These are phyloP conservation scores for Candida tropicalis DNA, from an alignment of 1,139 yeast species.

Conservation along the genomic window DNA sequence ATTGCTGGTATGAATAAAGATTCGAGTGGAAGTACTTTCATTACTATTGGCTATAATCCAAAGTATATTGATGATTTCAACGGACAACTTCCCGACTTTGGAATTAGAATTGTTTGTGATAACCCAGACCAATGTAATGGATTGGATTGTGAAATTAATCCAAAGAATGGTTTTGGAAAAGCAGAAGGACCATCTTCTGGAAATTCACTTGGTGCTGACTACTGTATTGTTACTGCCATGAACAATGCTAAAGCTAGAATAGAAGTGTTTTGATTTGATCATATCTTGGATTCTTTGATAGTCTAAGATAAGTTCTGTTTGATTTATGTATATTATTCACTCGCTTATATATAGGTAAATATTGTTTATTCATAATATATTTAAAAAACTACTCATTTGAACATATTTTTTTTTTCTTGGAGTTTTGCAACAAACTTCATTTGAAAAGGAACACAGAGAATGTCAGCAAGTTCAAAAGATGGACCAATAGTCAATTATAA, in stretches of 20 bases:
- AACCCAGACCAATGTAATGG: constrained; percentile 70
- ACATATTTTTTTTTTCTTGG: neutral
- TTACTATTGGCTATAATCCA: constrained; percentile 92
- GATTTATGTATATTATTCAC: neutral
- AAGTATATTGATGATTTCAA: constrained; percentile 68
- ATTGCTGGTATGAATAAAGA: constrained; percentile 91
- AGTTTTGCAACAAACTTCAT: constrained; percentile 9
- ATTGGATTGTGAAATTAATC: constrained; percentile 78
- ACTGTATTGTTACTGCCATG: constrained; percentile 81
- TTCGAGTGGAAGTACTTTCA: constrained; percentile 64
- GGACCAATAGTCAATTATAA: constrained; percentile 7
- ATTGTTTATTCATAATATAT: too few relatives aligned
- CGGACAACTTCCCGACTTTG: constrained; percentile 61
- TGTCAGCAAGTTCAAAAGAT: neutral
- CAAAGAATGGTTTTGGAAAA: constrained; percentile 59
- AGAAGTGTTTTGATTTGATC: constrained; percentile 59
- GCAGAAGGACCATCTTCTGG: constrained; percentile 48
- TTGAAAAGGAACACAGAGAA: neutral
- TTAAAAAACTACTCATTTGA: too few relatives aligned
- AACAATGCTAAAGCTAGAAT: constrained; percentile 66
- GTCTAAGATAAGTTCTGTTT: neutral
- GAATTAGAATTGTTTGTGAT: constrained; percentile 73
- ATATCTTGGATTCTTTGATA: neutral
- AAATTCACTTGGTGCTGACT: constrained; percentile 66
- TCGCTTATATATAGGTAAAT: constrained; percentile 1